phyloP scores from a whole-genome alignment of 225 moss, liverwort and hornwort species.

The Marchantia paleacea region DNA sequence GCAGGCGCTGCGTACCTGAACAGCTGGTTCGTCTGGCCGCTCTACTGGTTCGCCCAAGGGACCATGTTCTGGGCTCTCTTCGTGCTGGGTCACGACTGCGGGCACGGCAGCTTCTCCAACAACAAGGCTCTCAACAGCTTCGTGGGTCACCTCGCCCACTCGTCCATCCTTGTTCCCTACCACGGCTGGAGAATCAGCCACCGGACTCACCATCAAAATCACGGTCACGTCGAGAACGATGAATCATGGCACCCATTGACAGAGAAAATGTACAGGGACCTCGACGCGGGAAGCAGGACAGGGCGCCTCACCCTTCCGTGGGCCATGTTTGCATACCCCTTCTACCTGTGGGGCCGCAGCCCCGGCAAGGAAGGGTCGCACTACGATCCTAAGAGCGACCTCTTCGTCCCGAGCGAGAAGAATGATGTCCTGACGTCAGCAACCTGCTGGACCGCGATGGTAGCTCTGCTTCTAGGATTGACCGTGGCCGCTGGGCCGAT shows the following conservation, averaged over 20 bases:
- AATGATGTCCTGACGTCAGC: conserved; percentile 76
- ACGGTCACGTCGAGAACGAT: conserved; percentile 91
- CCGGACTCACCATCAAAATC: conserved; percentile 94
- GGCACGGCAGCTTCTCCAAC: conserved; percentile 92
- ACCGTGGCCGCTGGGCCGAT: conserved; percentile 62
- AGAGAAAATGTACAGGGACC: conserved; percentile 38
- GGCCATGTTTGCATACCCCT: conserved; percentile 76
- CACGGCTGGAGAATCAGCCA: conserved; percentile 97
- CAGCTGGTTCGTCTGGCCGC: conserved; percentile 84
- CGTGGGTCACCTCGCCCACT: conserved; percentile 78
- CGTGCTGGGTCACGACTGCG: conserved; percentile 92
- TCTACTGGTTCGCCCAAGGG: conserved; percentile 94
- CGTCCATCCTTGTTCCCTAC: conserved; percentile 83
- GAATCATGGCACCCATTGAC: conserved; percentile 88
- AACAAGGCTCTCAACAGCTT: conserved; percentile 68
- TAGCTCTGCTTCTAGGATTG: conserved; percentile 57
- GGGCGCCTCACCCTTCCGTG: conserved; percentile 66
- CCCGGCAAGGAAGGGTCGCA: conserved; percentile 87
- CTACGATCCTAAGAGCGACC: conserved; percentile 65
- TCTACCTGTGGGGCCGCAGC: conserved; percentile 67
- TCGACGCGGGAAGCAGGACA: conserved; percentile 22
- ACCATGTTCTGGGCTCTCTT: conserved; percentile 99
- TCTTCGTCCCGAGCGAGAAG: conserved; percentile 72
- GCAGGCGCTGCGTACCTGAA: conserved; percentile 79
- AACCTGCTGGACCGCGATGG: conserved; percentile 63